Base-by-base conservation (phyloP, 495 filamentous ascomycete species). In the Apiosordaria backusii region DNA sequence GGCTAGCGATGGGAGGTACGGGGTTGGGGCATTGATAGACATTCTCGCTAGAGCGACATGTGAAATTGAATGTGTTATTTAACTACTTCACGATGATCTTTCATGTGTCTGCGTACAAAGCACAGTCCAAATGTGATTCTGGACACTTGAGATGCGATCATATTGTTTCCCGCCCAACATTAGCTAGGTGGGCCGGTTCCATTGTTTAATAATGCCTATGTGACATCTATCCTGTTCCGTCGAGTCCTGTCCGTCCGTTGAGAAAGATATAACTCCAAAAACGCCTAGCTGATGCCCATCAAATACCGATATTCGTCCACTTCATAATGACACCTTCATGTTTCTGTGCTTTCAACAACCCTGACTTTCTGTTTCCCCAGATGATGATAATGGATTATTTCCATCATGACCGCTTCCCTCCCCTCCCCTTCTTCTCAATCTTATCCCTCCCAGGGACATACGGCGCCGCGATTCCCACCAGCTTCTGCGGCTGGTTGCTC, bases 391-490 rank as follows among this genome's bases (percentile, higher is more conserved):
- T n/a, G n/a, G n/a, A 18, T 4, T 53, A 4, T 16, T 26, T 29
- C 27, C 3, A 53, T 61, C 7, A 22, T 78, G 72, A 80, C 6
- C 74, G 67, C 64, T 70, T 81, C 25, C 67, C 57, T 9, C 72
- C 72, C 63, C 77, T 79, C 5, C 73, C 50, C 67, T 85, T 84
- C 64, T 73, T 83, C 16, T 89, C 85, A 35, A 92, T 67, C 66
- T 82, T 86, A 72, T 93, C 91, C 58, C 80, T 82, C 53, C 87
- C 82, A 3, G 91, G 91, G 50, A 84, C 81, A 77, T 93, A 97
- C 24, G 92, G 90, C 45, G 89, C 89, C 0, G 90, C 90, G 29
- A 95, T 65, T 64, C 89, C 87, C 0, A 75, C 67, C 57, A 78
- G 69, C 60, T 70, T 64, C 66, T 72, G 69, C 64, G 71, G 66